These are phyloP conservation scores for Rhodotorula diobovata DNA, from an alignment of 768 basidiomycete genomes.

Conservation along the genomic window DNA sequence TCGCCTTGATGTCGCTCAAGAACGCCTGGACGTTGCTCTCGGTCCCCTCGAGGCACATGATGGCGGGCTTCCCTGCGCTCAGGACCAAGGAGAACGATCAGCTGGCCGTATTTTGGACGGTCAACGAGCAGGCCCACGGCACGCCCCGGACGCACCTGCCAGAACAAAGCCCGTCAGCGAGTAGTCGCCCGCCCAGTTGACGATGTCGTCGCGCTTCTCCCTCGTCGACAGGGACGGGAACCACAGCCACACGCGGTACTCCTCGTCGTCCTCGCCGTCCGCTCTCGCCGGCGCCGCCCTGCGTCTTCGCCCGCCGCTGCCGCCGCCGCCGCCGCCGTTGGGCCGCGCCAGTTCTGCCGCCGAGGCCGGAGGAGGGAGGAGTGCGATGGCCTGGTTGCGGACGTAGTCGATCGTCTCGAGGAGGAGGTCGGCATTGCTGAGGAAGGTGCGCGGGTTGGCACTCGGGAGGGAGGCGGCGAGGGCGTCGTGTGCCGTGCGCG, in stretches of 20 bases:
- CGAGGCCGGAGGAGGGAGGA: not conserved
- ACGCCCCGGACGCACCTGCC: conserved; percentile 42
- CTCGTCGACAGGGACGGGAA: conserved; percentile 47
- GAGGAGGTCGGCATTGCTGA: conserved; percentile 33
- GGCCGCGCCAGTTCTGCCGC: not conserved
- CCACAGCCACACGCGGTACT: conserved; percentile 49
- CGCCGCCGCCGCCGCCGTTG: not conserved
- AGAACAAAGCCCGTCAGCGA: conserved; percentile 49
- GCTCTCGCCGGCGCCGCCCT: not conserved
- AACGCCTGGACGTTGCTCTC: conserved; percentile 44
- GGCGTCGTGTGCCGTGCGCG: conserved; percentile 14
- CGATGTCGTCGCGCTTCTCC: conserved; percentile 48
- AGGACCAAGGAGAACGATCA: not conserved
- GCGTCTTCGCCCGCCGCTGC: not conserved
- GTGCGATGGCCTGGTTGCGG: conserved; percentile 1
- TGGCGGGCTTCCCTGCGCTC: conserved; percentile 48
- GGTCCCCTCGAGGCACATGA: conserved; percentile 49
- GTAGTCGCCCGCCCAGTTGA: conserved; percentile 46
- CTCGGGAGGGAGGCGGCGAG: conserved; percentile 11
- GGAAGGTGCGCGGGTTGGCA: not conserved
- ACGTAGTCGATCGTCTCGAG: conserved; percentile 37
- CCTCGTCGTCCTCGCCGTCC: conserved; percentile 11
- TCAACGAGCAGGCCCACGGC: not conserved
- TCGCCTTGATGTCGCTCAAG: conserved; percentile 48
- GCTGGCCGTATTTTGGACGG: not conserved